Conservation (phyloP, 306 rosid species). For the Betula pendula region DNA sequence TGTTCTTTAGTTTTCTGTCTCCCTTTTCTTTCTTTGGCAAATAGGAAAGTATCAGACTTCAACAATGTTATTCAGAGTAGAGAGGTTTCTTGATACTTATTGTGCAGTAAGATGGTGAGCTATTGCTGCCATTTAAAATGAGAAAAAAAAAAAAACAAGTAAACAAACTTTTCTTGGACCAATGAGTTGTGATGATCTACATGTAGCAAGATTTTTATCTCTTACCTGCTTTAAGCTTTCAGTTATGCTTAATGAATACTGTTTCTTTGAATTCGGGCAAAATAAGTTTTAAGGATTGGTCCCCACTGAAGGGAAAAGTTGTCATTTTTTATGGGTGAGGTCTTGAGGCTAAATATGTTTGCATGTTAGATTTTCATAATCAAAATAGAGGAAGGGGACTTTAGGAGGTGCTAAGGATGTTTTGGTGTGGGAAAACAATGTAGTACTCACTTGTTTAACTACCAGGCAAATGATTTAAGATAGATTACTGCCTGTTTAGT, state of each 20-base stretch:
- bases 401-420: not conserved
- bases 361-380: not conserved
- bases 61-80: not conserved
- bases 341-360: not conserved
- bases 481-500: not conserved
- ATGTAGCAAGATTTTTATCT: not conserved
- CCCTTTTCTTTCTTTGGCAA: not conserved
- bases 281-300: not conserved
- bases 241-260: not conserved
- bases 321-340: not conserved
- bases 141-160: not conserved
- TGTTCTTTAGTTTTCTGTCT: not conserved
- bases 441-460: not conserved
- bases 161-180: no score
- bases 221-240: not conserved
- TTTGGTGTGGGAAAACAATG: not conserved
- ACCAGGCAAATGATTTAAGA: not conserved
- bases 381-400: not conserved
- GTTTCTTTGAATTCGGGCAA: not conserved
- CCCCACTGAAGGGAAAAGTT: not conserved
- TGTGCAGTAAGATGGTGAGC: not conserved
- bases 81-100: not conserved
- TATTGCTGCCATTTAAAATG: not conserved
- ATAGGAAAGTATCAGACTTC: constrained; percentile 6
- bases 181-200: not conserved